phyloP scores from a whole-genome alignment of 139 green algal genomes.

The Parachlorella kessleri region DNA sequence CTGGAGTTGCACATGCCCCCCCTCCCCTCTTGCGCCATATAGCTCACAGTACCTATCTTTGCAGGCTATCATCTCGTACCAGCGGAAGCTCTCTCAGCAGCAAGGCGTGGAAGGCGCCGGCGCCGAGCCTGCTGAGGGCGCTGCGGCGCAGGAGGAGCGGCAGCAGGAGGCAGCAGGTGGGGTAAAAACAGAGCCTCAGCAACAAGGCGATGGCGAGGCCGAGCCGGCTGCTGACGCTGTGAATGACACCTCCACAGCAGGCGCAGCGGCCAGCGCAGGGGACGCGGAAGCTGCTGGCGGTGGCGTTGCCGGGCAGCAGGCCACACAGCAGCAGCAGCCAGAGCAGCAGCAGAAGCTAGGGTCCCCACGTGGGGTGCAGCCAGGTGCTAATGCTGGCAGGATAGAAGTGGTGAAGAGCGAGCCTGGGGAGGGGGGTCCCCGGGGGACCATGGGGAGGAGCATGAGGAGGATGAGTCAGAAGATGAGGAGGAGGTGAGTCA shows the following conservation, averaged over 20 bases:
- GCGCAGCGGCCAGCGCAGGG: background rate
- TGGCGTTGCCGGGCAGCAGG: background rate
- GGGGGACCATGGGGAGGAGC: conserved; percentile 30
- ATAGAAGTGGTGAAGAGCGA: conserved; percentile 25
- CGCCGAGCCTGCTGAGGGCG: background rate
- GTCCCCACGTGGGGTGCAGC: background rate
- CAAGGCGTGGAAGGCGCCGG: background rate
- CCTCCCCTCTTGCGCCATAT: no score
- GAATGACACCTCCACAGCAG: no score
- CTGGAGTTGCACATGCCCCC: no score
- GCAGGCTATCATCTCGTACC: background rate
- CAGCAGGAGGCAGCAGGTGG: background rate
- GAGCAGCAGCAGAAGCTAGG: background rate
- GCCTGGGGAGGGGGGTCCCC: no score
- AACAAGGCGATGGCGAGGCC: no score
- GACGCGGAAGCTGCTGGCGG: background rate
- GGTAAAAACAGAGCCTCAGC: background rate
- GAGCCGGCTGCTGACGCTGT: no score
- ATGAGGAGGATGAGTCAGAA: conserved; percentile 45
- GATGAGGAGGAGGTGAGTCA: conserved; percentile 34
- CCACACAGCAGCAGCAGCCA: background rate
- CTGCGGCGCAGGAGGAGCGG: background rate
- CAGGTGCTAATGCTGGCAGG: background rate
- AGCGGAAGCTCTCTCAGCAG: background rate
- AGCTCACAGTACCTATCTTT: no score